Base-by-base conservation (phyloP, 148 eudicot species). In the Amaranthus cruentus region DNA sequence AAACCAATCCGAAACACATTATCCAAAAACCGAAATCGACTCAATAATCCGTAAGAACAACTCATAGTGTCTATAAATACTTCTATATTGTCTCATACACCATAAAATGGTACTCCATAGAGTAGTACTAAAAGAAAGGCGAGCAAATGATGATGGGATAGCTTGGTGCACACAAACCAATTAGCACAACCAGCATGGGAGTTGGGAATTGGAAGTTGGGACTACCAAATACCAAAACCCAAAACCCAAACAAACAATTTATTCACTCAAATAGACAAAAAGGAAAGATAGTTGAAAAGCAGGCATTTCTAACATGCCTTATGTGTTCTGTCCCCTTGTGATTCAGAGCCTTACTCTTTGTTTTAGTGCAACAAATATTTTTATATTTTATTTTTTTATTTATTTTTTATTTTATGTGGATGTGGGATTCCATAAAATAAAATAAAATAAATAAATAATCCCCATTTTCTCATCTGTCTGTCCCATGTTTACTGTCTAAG, bases 281-380 rank as follows among this genome's bases (percentile, higher is more conserved):
- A 54, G 49, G 58, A 13, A 11, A 13, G 21, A 49, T 28, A 47
- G 21, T 56, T 47, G 11, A 28, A 68, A 53, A 13, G 42, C 10
- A 15, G 21, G 15, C 58, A 71, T 53, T 14, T 49, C 54, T n/a
- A 47, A 46, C 68, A 74, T 74, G 59, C 58, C 50, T 51, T 44
- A 14, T 69, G 60, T 76, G 68, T 28, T 12, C 78, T 76, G 68
- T 76, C 73, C 48, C 18, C 78, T 76, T 60, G 73, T 76, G 78
- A 49, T 60, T 76, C 78, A 76, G 78, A 76, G 78, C 78, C 78
- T 58, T 55, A 69, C 66, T 57, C 14, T 75, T 75, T 75, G 77
- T 55, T 73, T 62, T 61, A 44, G 48, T 28, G 6, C 42, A 48
- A 13, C 1, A 4, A n/a, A 56, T 11, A 13, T 6, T 13, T 28